These are phyloP conservation scores for Gossypium anomalum DNA, from an alignment of 345 rosid genomes.

Conservation along the genomic window DNA sequence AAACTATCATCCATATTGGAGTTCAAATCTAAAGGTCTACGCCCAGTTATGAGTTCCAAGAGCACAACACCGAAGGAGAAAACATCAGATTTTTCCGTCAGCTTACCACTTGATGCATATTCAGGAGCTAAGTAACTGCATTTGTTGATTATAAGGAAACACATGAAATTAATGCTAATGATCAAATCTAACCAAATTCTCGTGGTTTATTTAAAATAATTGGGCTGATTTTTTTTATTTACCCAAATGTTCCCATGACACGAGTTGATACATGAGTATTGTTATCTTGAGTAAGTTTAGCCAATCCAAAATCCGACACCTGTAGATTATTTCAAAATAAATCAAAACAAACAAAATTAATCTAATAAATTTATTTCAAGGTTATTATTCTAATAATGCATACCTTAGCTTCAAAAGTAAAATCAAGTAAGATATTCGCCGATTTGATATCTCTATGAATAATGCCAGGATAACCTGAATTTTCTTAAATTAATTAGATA, in stretches of 20 bases:
- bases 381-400: not conserved
- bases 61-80: constrained; percentile 88
- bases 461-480: constrained; percentile 81
- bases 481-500: not conserved
- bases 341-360: not conserved
- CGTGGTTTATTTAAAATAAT: not conserved
- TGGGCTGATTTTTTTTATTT: constrained; percentile 8
- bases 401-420: constrained; percentile 86
- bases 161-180: not conserved
- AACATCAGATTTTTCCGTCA: constrained; percentile 88
- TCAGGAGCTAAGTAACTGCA: constrained; percentile 90
- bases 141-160: not conserved
- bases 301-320: constrained; percentile 98
- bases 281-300: constrained; percentile 67
- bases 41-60: constrained; percentile 77
- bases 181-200: not conserved
- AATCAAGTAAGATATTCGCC: constrained; percentile 79
- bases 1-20: constrained; percentile 75
- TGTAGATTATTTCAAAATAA: constrained; percentile 15
- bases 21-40: constrained; percentile 53
- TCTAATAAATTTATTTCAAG: not conserved
- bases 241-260: constrained; percentile 99
- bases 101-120: constrained; percentile 85
- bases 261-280: constrained; percentile 91
- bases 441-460: constrained; percentile 95